phyloP scores from a whole-genome alignment of 192 early-diverging fungal species.

The Coemansia sp. region DNA sequence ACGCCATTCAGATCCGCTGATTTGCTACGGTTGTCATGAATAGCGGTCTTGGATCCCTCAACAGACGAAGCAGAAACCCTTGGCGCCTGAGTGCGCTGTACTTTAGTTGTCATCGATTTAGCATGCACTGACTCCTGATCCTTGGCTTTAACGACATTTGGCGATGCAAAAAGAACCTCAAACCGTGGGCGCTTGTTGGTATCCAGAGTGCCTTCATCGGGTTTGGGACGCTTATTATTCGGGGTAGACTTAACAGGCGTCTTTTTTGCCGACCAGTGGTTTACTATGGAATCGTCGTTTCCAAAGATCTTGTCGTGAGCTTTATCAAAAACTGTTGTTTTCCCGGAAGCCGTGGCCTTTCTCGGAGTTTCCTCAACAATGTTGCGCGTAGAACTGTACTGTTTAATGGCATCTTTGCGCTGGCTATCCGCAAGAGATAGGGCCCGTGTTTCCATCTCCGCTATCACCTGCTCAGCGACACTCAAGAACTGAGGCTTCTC shows the following conservation, averaged over 20 bases:
- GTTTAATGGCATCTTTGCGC: constrained; percentile 22
- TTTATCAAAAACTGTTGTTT: constrained; percentile 32
- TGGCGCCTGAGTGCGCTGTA: constrained; percentile 17
- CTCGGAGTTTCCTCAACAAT: constrained; percentile 18
- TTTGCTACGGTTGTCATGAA: constrained; percentile 3
- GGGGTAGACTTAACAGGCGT: constrained; percentile 26
- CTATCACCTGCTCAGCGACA: constrained; percentile 26
- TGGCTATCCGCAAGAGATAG: constrained; percentile 27
- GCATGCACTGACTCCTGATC: constrained; percentile 15
- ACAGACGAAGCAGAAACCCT: background rate
- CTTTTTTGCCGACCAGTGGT: constrained; percentile 48
- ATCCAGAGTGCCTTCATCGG: background rate
- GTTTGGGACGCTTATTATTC: constrained; percentile 32
- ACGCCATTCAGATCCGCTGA: background rate
- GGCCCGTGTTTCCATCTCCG: constrained; percentile 36
- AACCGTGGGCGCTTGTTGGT: constrained; percentile 44
- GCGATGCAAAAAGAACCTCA: constrained; percentile 35
- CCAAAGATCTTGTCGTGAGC: constrained; percentile 45
- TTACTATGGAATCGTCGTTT: constrained; percentile 41
- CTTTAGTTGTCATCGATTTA: constrained; percentile 25
- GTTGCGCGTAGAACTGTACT: constrained; percentile 12
- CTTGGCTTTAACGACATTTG: constrained; percentile 21
- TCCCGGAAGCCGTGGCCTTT: constrained; percentile 5
- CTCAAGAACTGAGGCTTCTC: constrained; percentile 16
- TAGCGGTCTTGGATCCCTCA: constrained; percentile 26